Evolutionary conservation across 2,329 filamentous ascomycete genomes (phyloP).

Genomic region (Byssothecium circinans): DNA sequence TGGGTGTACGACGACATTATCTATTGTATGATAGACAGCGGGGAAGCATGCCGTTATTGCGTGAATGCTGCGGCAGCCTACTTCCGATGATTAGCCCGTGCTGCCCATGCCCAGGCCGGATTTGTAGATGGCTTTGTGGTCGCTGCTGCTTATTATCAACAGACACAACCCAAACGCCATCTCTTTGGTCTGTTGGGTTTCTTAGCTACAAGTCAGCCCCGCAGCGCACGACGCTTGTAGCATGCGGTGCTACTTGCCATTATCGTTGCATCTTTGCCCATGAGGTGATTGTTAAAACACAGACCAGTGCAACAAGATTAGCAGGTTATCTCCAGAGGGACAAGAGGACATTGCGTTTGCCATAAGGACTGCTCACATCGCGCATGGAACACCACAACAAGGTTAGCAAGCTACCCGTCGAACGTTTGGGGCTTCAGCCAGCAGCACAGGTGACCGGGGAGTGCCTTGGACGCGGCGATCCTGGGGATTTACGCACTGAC

Average conservation of each 20-base stretch:
- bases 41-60: slow-evolving; percentile 26
- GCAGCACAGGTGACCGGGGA: slow-evolving; percentile 10
- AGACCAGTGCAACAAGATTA: neutral
- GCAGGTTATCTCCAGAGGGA: neutral
- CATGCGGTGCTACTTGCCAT: slow-evolving; percentile 22
- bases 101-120: slow-evolving; percentile 23
- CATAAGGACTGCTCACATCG: neutral
- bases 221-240: slow-evolving; percentile 23
- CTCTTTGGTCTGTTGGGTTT: slow-evolving; percentile 24
- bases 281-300: neutral
- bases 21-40: slow-evolving; percentile 29
- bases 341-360: neutral
- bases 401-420: slow-evolving; percentile 14
- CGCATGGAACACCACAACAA: neutral
- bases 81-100: slow-evolving; percentile 23
- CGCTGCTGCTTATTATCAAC: slow-evolving; percentile 26
- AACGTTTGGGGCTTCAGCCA: slow-evolving; percentile 36
- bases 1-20: too few species aligned
- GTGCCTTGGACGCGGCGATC: slow-evolving; percentile 25
- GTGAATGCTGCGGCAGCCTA: slow-evolving; percentile 25
- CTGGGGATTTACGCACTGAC: slow-evolving; percentile 25
- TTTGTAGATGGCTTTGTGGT: slow-evolving; percentile 23
- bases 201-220: slow-evolving; percentile 31
- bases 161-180: slow-evolving; percentile 31
- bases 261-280: slow-evolving; percentile 11